Evolutionary conservation across 257 asterid genomes (phyloP).

Genomic region (Jacaranda copaia): DNA sequence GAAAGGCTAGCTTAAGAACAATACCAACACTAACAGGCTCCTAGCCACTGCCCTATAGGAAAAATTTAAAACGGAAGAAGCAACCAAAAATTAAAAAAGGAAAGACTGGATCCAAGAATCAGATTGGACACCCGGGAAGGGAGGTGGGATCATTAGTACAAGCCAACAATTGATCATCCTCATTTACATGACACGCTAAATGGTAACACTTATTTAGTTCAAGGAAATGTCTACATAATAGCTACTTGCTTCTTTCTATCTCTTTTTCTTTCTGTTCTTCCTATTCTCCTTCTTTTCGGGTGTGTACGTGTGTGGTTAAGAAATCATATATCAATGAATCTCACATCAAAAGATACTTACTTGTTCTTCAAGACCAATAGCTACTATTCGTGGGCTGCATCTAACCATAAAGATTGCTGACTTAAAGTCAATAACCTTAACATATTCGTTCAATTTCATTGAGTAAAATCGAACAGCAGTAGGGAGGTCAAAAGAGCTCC

Average conservation of each 20-base stretch:
- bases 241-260: too few species aligned
- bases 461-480: constrained; percentile 74
- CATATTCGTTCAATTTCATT: constrained; percentile 63
- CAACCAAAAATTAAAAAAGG: background rate
- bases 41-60: background rate
- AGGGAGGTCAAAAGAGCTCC: constrained; percentile 57
- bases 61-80: constrained; percentile 3
- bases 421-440: constrained; percentile 62
- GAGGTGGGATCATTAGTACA: background rate
- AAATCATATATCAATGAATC: background rate
- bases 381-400: constrained; percentile 71
- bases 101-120: background rate
- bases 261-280: too few species aligned
- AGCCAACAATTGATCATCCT: constrained; percentile 18
- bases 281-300: constrained; percentile 26
- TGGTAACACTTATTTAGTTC: constrained; percentile 2
- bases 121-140: background rate
- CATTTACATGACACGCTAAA: constrained; percentile 15
- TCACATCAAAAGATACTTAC: constrained; percentile 45
- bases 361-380: constrained; percentile 82
- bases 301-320: background rate
- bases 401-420: constrained; percentile 76
- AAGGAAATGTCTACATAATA: background rate
- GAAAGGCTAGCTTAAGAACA: constrained; percentile 14
- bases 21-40: constrained; percentile 32